These are phyloP conservation scores for Kickxella alabastrina DNA, from an alignment of 192 early-diverging fungal genomes.

Conservation along the genomic window DNA sequence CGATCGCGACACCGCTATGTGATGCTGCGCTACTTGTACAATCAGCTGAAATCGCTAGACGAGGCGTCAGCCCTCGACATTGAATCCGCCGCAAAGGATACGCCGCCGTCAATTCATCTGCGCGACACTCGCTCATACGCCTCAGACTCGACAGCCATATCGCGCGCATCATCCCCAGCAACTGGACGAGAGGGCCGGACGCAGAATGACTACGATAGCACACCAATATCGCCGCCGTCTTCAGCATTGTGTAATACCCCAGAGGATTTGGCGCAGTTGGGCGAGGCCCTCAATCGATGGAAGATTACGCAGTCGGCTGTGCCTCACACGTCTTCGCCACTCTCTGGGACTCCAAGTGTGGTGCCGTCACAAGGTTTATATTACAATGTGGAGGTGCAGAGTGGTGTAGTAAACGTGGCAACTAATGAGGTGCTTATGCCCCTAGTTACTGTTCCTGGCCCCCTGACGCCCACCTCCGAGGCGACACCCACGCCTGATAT, in stretches of 20 bases:
- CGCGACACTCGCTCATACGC: slow-evolving; percentile 44
- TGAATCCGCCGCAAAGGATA: slow-evolving; percentile 4
- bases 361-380: slow-evolving; percentile 1
- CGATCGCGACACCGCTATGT: slow-evolving; percentile 45
- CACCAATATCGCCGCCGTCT: slow-evolving; percentile 12
- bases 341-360: slow-evolving; percentile 12
- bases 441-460: slow-evolving; percentile 14
- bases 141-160: slow-evolving; percentile 48
- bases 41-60: slow-evolving; percentile 32
- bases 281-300: slow-evolving; percentile 26
- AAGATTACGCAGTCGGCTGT: slow-evolving; percentile 8
- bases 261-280: slow-evolving; percentile 33
- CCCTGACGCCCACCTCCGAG: background rate
- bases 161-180: slow-evolving; percentile 17
- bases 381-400: slow-evolving; percentile 17
- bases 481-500: background rate
- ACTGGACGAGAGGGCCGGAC: background rate
- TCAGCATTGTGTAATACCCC: slow-evolving; percentile 31
- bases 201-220: slow-evolving; percentile 5
- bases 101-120: slow-evolving; percentile 1
- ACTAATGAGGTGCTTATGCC: slow-evolving; percentile 35
- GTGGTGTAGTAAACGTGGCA: slow-evolving; percentile 8
- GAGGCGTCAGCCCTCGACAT: slow-evolving; percentile 21
- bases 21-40: slow-evolving; percentile 30
- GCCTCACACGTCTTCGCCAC: slow-evolving; percentile 20